Percentiles rank a stretch among this genome's conserved stretches.
These are phyloP conservation scores for Pyricularia sp. DNA, from an alignment of 2,329 filamentous ascomycete species.

Conservation along the genomic window DNA sequence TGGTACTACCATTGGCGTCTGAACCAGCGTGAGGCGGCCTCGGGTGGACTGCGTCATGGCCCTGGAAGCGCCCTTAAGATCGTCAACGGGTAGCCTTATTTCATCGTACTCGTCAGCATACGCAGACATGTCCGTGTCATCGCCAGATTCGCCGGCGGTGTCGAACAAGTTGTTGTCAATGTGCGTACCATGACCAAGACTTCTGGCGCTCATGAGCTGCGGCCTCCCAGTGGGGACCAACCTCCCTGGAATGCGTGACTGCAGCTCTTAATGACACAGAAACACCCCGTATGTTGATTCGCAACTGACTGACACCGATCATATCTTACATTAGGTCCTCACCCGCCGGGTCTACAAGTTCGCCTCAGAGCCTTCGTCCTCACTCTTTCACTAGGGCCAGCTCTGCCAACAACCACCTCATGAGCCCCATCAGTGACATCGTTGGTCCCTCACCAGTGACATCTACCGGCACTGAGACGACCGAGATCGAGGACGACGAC, in stretches of 20 bases:
- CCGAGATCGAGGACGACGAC: constrained; percentile 71
- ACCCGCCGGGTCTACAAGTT: constrained; percentile 25
- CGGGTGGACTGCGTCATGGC: constrained; percentile 34
- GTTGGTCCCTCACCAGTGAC: constrained; percentile 79
- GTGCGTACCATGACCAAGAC: constrained; percentile 27
- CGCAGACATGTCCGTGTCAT: constrained; percentile 45
- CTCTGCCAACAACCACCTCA: constrained; percentile 35
- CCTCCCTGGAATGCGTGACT: background rate
- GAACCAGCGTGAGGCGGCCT: background rate
- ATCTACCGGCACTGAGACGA: constrained; percentile 73
- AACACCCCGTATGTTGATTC: background rate
- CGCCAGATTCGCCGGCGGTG: constrained; percentile 39
- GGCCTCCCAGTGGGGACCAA: background rate
- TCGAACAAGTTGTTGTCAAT: constrained; percentile 37
- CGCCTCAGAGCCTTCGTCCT: constrained; percentile 38
- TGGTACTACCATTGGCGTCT: background rate
- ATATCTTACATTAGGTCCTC: constrained; percentile 24
- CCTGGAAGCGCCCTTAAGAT: constrained; percentile 52
- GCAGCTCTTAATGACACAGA: background rate
- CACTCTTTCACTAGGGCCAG: constrained; percentile 37
- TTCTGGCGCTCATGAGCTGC: background rate
- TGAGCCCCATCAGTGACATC: constrained; percentile 56
- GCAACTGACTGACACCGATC: background rate
- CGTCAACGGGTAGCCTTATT: constrained; percentile 49
- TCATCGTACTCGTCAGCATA: constrained; percentile 39